Percentiles rank a stretch among this genome's conserved stretches.
Conservation (phyloP, 2,329 filamentous ascomycete species). For the Cyphellophora europaea region DNA sequence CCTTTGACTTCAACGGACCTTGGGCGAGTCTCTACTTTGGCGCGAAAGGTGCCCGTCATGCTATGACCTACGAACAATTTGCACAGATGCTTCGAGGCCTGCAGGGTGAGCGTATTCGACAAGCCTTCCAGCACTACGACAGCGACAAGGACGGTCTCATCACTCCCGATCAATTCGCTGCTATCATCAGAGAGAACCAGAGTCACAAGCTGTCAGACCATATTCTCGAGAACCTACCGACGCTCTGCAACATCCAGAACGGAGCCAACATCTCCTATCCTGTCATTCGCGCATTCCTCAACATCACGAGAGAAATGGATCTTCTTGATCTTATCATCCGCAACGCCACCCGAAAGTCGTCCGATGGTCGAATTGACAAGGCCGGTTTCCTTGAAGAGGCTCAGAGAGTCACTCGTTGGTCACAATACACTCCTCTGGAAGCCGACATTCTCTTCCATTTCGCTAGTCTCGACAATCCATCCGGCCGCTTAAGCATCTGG, state of each 20-base stretch:
- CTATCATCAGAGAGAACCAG: conserved; percentile 87
- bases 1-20: conserved; percentile 94
- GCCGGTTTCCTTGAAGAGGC: conserved; percentile 94
- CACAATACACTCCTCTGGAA: conserved; percentile 96
- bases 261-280: conserved; percentile 95
- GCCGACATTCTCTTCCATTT: conserved; percentile 98
- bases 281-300: conserved; percentile 95
- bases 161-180: conserved; percentile 88
- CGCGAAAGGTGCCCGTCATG: conserved; percentile 74
- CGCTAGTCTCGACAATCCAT: conserved; percentile 81
- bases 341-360: conserved; percentile 72
- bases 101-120: conserved; percentile 89
- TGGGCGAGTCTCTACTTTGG: conserved; percentile 95
- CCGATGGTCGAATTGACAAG: conserved; percentile 86
- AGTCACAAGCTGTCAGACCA: conserved; percentile 97
- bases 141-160: conserved; percentile 91
- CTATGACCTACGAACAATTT: conserved; percentile 92
- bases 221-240: conserved; percentile 78
- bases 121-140: conserved; percentile 89
- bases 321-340: conserved; percentile 88
- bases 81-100: conserved; percentile 94
- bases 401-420: conserved; percentile 82
- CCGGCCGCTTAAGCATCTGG: conserved; percentile 67
- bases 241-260: conserved; percentile 86
- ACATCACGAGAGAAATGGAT: conserved; percentile 96